phyloP scores from a whole-genome alignment of 202 grass and related monocot genomes.

The Sporobolus alterniflorus region DNA sequence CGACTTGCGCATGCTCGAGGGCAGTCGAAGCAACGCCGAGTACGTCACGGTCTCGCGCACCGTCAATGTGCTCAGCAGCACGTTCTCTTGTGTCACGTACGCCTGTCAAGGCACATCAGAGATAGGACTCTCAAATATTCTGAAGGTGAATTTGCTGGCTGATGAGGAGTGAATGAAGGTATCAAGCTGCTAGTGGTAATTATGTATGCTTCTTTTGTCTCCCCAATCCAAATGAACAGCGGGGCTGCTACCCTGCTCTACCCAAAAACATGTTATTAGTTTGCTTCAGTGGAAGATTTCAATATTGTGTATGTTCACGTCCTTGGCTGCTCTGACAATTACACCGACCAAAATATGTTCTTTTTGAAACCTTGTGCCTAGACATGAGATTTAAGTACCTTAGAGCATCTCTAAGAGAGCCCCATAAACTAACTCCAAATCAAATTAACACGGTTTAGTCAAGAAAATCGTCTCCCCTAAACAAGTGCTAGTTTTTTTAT shows the following conservation, averaged over 20 bases:
- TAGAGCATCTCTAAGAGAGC: too few species aligned
- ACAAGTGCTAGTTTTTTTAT: too few species aligned
- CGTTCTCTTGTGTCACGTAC: constrained; percentile 97
- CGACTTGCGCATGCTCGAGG: constrained; percentile 60
- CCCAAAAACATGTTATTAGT: background rate
- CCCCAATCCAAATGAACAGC: background rate
- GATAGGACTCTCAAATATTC: background rate
- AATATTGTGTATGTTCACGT: background rate
- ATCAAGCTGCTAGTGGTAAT: background rate
- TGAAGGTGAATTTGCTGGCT: background rate
- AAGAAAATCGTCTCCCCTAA: too few species aligned
- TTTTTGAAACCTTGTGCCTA: background rate
- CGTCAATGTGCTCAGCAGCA: constrained; percentile 82
- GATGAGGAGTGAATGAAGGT: background rate
- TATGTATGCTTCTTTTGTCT: background rate
- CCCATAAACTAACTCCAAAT: too few species aligned
- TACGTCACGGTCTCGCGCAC: constrained; percentile 92
- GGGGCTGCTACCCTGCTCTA: background rate
- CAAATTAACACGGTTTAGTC: too few species aligned
- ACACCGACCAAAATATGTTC: background rate
- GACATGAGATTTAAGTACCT: background rate
- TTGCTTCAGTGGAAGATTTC: background rate
- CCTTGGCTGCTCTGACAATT: background rate
- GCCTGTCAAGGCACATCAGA: constrained; percentile 46
- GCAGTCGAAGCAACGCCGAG: constrained; percentile 84